phyloP scores from a whole-genome alignment of 371 early-diverging fungal species.

The Quaeritorhiza haematococci region DNA sequence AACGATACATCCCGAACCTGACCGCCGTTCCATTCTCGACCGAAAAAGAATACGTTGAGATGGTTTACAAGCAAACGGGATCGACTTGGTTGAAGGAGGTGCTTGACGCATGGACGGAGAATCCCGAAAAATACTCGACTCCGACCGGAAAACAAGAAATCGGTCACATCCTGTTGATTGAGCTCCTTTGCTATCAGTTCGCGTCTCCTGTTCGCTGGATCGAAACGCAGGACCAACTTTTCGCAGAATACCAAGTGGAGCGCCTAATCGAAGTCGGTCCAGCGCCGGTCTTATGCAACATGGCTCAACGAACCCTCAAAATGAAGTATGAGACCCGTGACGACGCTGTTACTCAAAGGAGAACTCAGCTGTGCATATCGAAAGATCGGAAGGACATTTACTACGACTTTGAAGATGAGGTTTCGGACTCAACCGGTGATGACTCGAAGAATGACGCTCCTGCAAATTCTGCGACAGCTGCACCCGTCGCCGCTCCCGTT shows the following conservation, averaged over 20 bases:
- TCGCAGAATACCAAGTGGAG: slow-evolving; percentile 74
- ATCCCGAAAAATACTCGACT: slow-evolving; percentile 50
- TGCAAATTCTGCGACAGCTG: slow-evolving; percentile 39
- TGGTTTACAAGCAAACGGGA: slow-evolving; percentile 68
- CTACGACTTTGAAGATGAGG: slow-evolving; percentile 77
- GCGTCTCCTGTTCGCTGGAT: slow-evolving; percentile 89
- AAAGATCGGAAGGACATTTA: slow-evolving; percentile 90
- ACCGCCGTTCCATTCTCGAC: slow-evolving; percentile 87
- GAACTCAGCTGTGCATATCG: slow-evolving; percentile 79
- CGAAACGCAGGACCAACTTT: slow-evolving; percentile 91
- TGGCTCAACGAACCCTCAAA: slow-evolving; percentile 92
- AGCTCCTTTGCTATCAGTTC: slow-evolving; percentile 91
- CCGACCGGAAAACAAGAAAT: slow-evolving; percentile 79
- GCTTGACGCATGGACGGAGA: slow-evolving; percentile 77
- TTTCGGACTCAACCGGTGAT: slow-evolving; percentile 40
- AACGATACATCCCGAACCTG: slow-evolving; percentile 92
- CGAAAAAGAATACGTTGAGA: slow-evolving; percentile 71
- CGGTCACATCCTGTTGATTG: slow-evolving; percentile 81
- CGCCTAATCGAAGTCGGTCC: slow-evolving; percentile 92
- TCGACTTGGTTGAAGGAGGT: slow-evolving; percentile 70
- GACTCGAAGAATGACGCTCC: slow-evolving; percentile 42
- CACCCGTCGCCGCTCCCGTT: slow-evolving; percentile 48
- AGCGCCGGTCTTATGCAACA: slow-evolving; percentile 80
- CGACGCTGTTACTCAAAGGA: slow-evolving; percentile 83
- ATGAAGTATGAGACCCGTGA: slow-evolving; percentile 95